Evolutionary conservation across 176 grass and related monocot species (phyloP), one percentile per base, ranked within the genome.

Genomic region (Lolium perenne): DNA sequence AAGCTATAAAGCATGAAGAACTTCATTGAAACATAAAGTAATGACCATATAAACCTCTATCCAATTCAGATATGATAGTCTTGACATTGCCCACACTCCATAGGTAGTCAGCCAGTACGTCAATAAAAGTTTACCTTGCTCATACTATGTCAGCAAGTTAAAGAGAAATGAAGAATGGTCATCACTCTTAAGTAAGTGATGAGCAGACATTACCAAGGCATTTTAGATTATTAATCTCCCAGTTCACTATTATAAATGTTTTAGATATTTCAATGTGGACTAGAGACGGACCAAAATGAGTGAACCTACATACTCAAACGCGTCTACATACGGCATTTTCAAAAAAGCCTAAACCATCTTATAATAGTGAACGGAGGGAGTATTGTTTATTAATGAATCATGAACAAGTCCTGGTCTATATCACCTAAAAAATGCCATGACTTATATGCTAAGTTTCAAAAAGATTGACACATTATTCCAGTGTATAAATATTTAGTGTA

Each of bases 141-240:
- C 17, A 45, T 71, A 68, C 22, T 25, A 38, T 61, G 38, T 38
- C 15, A 80, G 53, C 74, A 83, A 51, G 62, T 71, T n/a, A 83
- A 63, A n/a, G 10, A 50, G 58, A 48, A 62, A 48, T 60, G 29
- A 69, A 82, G 38, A 51, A 68, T 66, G 50, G 7, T 4, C 8
- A 15, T 59, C 23, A 23, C 2, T 70, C 23, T 14, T 77, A 67
- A 88, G 40, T 17, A 57, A 48, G 12, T 73, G 13, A 32, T 25
- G 67, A 80, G 4, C 23, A 80, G 13, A 51, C 5, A 72, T 17
- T 49, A 8, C 26, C 21, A 5, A 84, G 2, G n/a, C 70, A 8
- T 15, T 60, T 46, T 55, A 5, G 14, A 43, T 25, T 25, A 18
- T 76, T 32, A 32, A 1, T 41, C 40, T 3, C 40, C 5, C 40